Conservation (phyloP, 2,329 filamentous ascomycete species). For the Aspergillus ustus region DNA sequence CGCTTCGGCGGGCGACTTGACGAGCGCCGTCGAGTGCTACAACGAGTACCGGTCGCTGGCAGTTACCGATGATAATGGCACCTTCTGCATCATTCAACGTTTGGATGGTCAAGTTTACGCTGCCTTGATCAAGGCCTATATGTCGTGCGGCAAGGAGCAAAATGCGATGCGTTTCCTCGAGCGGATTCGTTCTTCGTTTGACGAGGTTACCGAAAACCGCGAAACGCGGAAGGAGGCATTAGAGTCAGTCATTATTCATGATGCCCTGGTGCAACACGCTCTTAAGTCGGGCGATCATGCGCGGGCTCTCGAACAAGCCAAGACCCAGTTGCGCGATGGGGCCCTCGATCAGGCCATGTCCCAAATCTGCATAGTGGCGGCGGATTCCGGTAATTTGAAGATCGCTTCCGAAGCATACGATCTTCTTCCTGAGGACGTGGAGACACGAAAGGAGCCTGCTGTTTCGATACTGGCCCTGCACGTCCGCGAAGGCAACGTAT, state of each 20-base stretch:
- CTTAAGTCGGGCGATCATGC: slow-evolving; percentile 71
- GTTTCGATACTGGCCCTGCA: slow-evolving; percentile 86
- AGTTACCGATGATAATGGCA: slow-evolving; percentile 79
- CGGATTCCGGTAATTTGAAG: slow-evolving; percentile 74
- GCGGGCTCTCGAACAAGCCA: slow-evolving; percentile 75
- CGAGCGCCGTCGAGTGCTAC: slow-evolving; percentile 91
- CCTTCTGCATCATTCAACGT: slow-evolving; percentile 69
- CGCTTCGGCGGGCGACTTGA: slow-evolving; percentile 76
- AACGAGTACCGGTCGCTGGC: slow-evolving; percentile 90
- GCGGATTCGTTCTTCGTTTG: slow-evolving; percentile 68
- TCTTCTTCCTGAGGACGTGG: slow-evolving; percentile 59
- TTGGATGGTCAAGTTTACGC: slow-evolving; percentile 87
- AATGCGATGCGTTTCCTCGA: slow-evolving; percentile 85
- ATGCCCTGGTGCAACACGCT: slow-evolving; percentile 79
- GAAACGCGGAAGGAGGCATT: slow-evolving; percentile 66
- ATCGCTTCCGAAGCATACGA: slow-evolving; percentile 71
- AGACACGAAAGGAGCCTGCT: slow-evolving; percentile 61
- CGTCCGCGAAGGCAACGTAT: slow-evolving; percentile 78
- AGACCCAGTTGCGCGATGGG: slow-evolving; percentile 60
- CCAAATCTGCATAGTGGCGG: slow-evolving; percentile 75
- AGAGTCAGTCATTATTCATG: slow-evolving; percentile 71
- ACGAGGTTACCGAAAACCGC: slow-evolving; percentile 52
- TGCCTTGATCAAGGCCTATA: slow-evolving; percentile 87
- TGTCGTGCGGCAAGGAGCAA: slow-evolving; percentile 76
- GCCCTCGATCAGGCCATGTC: slow-evolving; percentile 68